Evolutionary conservation across 208 protist genomes (phyloP), one percentile per base, ranked within the genome.

Genomic region (Wallacemonas sp.): DNA sequence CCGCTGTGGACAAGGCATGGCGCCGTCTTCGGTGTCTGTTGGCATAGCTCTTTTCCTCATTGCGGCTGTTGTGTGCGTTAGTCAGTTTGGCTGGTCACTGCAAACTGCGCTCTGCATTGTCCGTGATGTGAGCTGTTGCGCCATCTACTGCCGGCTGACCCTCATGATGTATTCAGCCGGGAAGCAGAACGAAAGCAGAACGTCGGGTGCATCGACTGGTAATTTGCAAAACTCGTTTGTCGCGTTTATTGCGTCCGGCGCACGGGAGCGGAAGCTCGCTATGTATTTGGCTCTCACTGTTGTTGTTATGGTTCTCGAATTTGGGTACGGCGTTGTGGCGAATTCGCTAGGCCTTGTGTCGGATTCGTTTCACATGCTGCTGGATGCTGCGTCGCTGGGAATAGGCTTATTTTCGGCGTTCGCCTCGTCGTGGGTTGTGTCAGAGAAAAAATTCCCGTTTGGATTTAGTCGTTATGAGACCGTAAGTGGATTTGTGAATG

Each of bases 311-410:
- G 13, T 87, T 73, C 53, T 97, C 9, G 92, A 97, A 71, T 76
- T 95, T 30, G 3, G 84, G 21, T 95, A 95, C 73, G 92, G 89
- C 24, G 34, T 93, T 46, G 57, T 68, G 0, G 71, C 59, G 2
- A 94, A 94, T 34, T 95, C 88, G 22, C 48, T 95, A 0, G 96
- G 97, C 17, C 69, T 99, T 2, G 94, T 99, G 42, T 96, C 93
- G 0, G 98, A 99, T 83, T 88, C 91, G 3, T 98, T 98, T 63
- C 98, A 99, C 75, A 99, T 99, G 98, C 73, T 99, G 13, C 93
- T 99, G 27, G 97, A 99, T 67, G 96, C 85, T 6, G 85, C 84
- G 9, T 98, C 97, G 0, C 76, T 99, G 13, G 79, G 74, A n/a
- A 94, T 98, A 68, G 97, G 93, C 1, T 78, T 99, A 12, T 86